phyloP scores from a whole-genome alignment of 83 land plant genomes.

The Larix sibirica region DNA sequence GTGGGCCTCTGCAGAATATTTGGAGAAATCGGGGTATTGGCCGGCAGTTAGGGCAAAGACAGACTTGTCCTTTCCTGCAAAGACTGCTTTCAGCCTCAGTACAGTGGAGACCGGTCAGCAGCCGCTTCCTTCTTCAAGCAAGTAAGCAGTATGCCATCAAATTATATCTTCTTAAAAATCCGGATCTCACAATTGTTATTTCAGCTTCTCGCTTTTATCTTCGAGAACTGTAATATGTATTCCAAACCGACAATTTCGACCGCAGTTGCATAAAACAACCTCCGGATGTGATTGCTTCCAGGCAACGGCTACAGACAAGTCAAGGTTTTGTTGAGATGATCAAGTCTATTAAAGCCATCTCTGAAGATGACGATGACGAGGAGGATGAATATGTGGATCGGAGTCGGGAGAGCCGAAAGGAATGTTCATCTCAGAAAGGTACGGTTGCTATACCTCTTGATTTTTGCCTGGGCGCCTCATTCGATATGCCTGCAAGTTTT shows the following conservation, averaged over 20 bases:
- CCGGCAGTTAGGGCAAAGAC: background rate
- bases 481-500: background rate
- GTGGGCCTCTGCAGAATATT: background rate
- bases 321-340: conserved; percentile 24
- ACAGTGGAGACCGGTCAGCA: conserved; percentile 5
- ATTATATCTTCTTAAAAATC: background rate
- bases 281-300: background rate
- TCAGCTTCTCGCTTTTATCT: background rate
- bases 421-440: conserved; percentile 28
- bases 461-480: background rate
- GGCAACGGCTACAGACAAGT: conserved; percentile 17
- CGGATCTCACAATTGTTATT: background rate
- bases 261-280: background rate
- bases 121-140: conserved; percentile 2
- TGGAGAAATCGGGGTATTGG: conserved; percentile 2
- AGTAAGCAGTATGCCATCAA: conserved; percentile 9
- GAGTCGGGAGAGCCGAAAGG: conserved; percentile 22
- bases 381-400: conserved; percentile 33
- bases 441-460: background rate
- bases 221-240: background rate
- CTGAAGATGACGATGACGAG: conserved; percentile 47
- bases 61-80: conserved; percentile 8
- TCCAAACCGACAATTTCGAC: background rate
- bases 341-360: conserved; percentile 23
- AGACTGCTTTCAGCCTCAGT: conserved; percentile 6